Evolutionary conservation across 1,284 basidiomycete species (phyloP).

Genomic region (Marasmius sp.): DNA sequence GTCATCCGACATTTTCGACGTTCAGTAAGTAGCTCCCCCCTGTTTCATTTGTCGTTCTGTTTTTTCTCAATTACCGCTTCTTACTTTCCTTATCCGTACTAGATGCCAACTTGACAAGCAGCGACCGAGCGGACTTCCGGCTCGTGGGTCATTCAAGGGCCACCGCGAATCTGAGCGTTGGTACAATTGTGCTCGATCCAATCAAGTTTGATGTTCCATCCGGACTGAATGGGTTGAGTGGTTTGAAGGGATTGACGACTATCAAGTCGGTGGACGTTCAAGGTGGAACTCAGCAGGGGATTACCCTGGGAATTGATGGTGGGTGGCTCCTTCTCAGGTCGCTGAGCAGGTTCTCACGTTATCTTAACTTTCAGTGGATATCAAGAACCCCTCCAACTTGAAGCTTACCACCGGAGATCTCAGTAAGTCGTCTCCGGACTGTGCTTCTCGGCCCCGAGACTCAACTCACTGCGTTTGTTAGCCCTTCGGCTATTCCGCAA

Average conservation of each 20-base stretch:
- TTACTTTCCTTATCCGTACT: neutral
- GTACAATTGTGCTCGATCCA: conserved; percentile 67
- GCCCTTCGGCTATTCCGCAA: conserved; percentile 58
- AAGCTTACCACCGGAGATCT: conserved; percentile 61
- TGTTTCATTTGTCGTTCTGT: neutral
- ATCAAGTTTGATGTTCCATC: conserved; percentile 79
- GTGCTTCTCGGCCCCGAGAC: neutral
- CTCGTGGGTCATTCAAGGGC: conserved; percentile 67
- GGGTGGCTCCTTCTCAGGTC: conserved; percentile 7
- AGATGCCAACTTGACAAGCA: conserved; percentile 55
- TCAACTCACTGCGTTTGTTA: conserved; percentile 19
- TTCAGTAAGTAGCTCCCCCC: conserved; percentile 47
- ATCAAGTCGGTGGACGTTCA: conserved; percentile 70
- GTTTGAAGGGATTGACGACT: conserved; percentile 56
- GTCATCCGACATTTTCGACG: conserved; percentile 51
- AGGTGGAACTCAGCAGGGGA: conserved; percentile 64
- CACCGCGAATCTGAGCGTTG: conserved; percentile 67
- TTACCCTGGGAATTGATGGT: conserved; percentile 63
- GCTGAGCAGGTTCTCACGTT: neutral
- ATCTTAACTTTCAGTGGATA: conserved; percentile 41
- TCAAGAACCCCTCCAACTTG: conserved; percentile 76
- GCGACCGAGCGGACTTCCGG: conserved; percentile 47
- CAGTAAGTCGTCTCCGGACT: conserved; percentile 36
- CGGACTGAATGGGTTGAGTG: conserved; percentile 61
- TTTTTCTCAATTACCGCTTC: neutral